Conservation (phyloP, 2,329 filamentous ascomycete genomes). For the Penicillium griseofulvum region DNA sequence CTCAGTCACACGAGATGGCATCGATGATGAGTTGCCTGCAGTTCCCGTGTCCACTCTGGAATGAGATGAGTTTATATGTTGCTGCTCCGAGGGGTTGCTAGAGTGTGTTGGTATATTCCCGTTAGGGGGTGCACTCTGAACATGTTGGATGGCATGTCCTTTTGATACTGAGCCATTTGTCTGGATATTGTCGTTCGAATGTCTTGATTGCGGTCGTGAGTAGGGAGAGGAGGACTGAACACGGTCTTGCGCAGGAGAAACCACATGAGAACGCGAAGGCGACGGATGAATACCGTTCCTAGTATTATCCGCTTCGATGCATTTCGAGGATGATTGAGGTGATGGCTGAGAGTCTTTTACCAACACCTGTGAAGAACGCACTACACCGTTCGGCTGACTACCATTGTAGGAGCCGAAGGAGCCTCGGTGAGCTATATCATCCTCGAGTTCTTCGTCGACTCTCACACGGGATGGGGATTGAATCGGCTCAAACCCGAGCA, state of each 20-base stretch:
- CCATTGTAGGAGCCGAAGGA: neutral
- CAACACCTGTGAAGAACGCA: slow-evolving; percentile 33
- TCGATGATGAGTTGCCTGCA: slow-evolving; percentile 35
- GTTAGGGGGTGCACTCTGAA: slow-evolving; percentile 5
- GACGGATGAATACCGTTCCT: neutral
- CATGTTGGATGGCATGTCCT: slow-evolving; percentile 5
- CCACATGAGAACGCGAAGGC: neutral
- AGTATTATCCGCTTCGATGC: neutral
- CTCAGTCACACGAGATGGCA: slow-evolving; percentile 41
- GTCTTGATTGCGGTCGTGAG: slow-evolving; percentile 15
- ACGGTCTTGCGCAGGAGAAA: slow-evolving; percentile 17
- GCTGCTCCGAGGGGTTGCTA: slow-evolving; percentile 14
- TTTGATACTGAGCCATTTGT: neutral
- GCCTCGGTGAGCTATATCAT: neutral
- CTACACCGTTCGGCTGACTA: slow-evolving; percentile 9
- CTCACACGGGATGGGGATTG: slow-evolving; percentile 12
- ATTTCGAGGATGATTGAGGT: slow-evolving; percentile 24
- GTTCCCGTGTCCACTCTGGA: slow-evolving; percentile 10
- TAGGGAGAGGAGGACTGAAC: slow-evolving; percentile 27
- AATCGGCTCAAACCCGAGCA: slow-evolving; percentile 29
- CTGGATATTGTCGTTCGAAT: neutral
- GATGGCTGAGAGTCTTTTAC: slow-evolving; percentile 41
- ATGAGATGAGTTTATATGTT: slow-evolving; percentile 1
- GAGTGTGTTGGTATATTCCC: slow-evolving; percentile 14
- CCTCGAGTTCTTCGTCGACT: slow-evolving; percentile 1